Evolutionary conservation across 805 yeast species (phyloP).

Genomic region (Saccharomyces paradoxus): DNA sequence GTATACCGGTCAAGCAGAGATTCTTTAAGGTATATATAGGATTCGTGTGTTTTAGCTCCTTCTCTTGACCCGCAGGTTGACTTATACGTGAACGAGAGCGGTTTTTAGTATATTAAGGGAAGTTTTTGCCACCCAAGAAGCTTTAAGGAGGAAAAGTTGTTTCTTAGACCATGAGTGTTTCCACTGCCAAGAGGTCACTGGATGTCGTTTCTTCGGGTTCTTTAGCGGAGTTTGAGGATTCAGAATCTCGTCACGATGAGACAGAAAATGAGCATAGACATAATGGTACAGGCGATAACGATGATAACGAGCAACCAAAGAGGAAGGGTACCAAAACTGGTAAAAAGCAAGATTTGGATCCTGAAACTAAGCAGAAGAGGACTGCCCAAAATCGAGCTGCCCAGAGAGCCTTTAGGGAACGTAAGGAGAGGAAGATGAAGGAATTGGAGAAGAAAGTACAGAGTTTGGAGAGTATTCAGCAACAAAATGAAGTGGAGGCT

Average conservation of each 20-base stretch:
- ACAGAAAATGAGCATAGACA: background rate
- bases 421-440: constrained; percentile 79
- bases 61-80: background rate
- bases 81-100: background rate
- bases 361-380: constrained; percentile 79
- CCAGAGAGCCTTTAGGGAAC: constrained; percentile 90
- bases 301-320: constrained; percentile 1
- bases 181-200: constrained; percentile 14
- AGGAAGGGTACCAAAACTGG: constrained; percentile 47
- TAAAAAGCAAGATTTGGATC: constrained; percentile 58
- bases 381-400: constrained; percentile 97
- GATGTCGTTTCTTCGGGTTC: constrained; percentile 6
- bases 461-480: constrained; percentile 59
- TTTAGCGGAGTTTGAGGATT: background rate
- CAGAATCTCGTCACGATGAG: background rate
- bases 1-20: background rate
- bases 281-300: background rate
- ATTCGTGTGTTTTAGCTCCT: background rate
- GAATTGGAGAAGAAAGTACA: constrained; percentile 80
- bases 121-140: background rate
- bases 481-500: constrained; percentile 62
- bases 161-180: constrained; percentile 6
- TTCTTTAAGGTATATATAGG: background rate
- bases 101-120: background rate
- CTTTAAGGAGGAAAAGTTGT: background rate